Evolutionary conservation across 306 rosid genomes (phyloP).

Genomic region (Cercis canadensis): DNA sequence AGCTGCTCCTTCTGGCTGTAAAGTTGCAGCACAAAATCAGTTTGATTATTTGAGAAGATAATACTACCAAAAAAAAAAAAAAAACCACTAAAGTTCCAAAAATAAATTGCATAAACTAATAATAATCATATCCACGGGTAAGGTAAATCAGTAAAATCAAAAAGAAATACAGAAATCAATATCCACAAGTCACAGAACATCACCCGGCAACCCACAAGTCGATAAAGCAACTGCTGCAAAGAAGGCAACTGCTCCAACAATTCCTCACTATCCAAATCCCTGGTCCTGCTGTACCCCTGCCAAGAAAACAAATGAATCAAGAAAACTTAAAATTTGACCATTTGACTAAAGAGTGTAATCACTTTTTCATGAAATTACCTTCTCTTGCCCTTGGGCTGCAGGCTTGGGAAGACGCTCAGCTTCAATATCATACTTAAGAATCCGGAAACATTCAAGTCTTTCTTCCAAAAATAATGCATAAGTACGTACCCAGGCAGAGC

Average conservation of each 20-base stretch:
- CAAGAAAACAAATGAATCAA: conserved; percentile 28
- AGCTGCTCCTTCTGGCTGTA: conserved; percentile 99
- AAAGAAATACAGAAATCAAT: neutral
- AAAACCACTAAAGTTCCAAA: neutral
- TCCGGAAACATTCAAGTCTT: conserved; percentile 92
- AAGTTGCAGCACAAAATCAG: conserved; percentile 39
- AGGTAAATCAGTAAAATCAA: neutral
- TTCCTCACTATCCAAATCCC: conserved; percentile 94
- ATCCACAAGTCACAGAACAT: conserved; percentile 28
- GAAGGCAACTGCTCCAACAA: conserved; percentile 96
- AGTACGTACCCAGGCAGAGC: conserved; percentile 99
- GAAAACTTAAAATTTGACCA: too few species aligned
- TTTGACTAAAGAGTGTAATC: neutral
- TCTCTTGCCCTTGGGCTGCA: conserved; percentile 75
- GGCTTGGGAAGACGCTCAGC: conserved; percentile 96
- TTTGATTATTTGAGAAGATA: conserved; percentile 27
- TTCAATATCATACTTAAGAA: conserved; percentile 94
- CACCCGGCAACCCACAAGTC: conserved; percentile 96
- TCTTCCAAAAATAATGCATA: conserved; percentile 98
- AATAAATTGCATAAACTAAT: conserved; percentile 2
- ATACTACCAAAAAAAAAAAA: neutral
- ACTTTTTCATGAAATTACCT: conserved; percentile 53
- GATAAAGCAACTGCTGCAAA: conserved; percentile 87
- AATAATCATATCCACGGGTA: neutral
- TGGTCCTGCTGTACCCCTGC: conserved; percentile 93